A percentile compares a stretch with the other conserved stretches of the same genome.
phyloP scores from a whole-genome alignment of 257 asterid genomes.

The Coffea eugenioides region DNA sequence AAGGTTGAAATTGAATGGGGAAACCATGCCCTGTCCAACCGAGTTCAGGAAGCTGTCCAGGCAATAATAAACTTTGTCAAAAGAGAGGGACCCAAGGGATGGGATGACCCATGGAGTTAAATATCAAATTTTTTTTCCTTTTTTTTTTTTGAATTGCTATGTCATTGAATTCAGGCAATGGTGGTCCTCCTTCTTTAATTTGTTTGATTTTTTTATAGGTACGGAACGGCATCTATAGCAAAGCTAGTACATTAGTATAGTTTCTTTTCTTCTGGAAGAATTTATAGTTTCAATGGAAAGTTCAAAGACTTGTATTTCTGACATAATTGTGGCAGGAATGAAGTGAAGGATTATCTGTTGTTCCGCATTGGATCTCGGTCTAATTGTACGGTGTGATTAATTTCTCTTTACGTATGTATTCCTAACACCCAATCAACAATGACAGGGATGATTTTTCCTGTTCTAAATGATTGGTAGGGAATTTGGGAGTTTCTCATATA shows the following conservation, averaged over 20 bases:
- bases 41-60: slow-evolving; percentile 66
- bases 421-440: no score
- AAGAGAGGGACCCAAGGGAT: slow-evolving; percentile 79
- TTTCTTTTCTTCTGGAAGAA: neutral
- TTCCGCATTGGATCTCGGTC: no score
- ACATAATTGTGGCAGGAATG: neutral
- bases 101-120: slow-evolving; percentile 92
- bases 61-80: slow-evolving; percentile 61
- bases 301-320: neutral
- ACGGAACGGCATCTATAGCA: neutral
- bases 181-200: neutral
- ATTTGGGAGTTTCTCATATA: neutral
- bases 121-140: neutral
- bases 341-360: neutral
- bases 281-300: neutral
- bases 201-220: neutral
- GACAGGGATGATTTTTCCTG: no score
- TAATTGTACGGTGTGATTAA: no score
- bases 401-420: no score
- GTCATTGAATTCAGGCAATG: neutral
- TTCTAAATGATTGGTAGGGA: no score
- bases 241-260: neutral
- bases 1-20: slow-evolving; percentile 70
- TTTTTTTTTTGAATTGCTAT: neutral
- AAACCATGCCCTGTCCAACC: slow-evolving; percentile 69